Conservation (phyloP, 2,329 filamentous ascomycete species). For the Pseudophaeomoniella oleicola region DNA sequence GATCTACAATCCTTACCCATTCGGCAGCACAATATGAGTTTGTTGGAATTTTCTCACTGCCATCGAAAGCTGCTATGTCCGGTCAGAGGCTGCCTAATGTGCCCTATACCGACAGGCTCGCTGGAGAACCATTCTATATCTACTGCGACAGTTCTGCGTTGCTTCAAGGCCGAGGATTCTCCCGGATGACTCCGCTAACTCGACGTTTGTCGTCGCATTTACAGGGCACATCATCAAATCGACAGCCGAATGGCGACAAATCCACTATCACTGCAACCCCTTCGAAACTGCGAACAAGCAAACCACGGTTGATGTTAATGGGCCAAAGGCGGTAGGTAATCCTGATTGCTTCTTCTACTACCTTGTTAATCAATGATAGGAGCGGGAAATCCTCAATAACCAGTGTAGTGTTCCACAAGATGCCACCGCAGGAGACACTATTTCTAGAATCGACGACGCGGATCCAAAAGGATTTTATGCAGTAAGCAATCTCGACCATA, state of each 20-base stretch:
- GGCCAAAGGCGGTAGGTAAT: slow-evolving; percentile 68
- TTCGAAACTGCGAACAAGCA: slow-evolving; percentile 41
- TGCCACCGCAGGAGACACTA: slow-evolving; percentile 86
- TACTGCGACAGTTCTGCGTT: not conserved
- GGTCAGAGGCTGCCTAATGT: not conserved
- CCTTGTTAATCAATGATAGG: slow-evolving; percentile 41
- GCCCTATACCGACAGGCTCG: not conserved
- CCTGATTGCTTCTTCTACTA: too few species aligned
- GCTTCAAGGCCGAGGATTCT: not conserved
- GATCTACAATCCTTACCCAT: not conserved
- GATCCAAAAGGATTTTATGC: slow-evolving; percentile 89
- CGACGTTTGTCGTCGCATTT: not conserved
- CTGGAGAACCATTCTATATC: slow-evolving; percentile 1
- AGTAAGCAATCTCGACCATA: slow-evolving; percentile 43
- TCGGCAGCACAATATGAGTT: not conserved
- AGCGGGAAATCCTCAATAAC: slow-evolving; percentile 98
- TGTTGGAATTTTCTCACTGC: not conserved
- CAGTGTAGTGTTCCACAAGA: slow-evolving; percentile 97
- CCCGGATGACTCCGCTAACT: slow-evolving; percentile 2
- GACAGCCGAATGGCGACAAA: not conserved
- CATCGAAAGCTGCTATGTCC: not conserved
- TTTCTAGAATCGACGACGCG: slow-evolving; percentile 90
- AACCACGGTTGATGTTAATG: slow-evolving; percentile 84
- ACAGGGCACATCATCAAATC: not conserved
- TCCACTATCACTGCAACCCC: not conserved